Evolutionary conservation across 352 stramenopile species (phyloP), one percentile per base, ranked within the genome.

Genomic region (Phytophthora constricta): DNA sequence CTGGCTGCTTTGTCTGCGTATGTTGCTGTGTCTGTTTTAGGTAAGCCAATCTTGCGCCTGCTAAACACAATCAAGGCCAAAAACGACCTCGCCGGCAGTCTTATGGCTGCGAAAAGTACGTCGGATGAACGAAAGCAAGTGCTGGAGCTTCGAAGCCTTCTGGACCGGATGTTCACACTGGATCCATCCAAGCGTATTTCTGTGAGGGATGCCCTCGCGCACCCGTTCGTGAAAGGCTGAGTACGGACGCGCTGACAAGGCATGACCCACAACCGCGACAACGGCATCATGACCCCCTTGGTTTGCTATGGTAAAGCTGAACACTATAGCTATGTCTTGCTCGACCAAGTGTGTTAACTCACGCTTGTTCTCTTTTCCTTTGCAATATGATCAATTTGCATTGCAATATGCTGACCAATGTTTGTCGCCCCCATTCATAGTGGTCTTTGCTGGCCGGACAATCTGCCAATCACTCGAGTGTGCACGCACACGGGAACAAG

Each of bases 111-210:
- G 16, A 93, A 92, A 56, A 88, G 79, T 39, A 70, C 70, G 22
- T 87, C 81, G 28, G 72, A 96, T 58, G 84, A 96, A 27, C 65
- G 80, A 33, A 86, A 91, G 62, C 61, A 80, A 42, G 75, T 95
- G 27, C 54, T 90, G 26, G 76, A 93, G 54, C 68, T 92, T 11
- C 77, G 80, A 27, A 86, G 80, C 41, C 66, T 97, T 22, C 55
- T 97, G 37, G 89, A 97, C 37, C 85, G 88, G 22, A 95, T 94
- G 78, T 86, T 97, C 49, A 70, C 70, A 19, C 58, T 97, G 10
- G 91, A 97, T 49, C 87, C 91, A 9, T 57, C 76, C 22, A 95
- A 93, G 72, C 84, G 90, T 2, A 85, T 95, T 46, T 84, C 77
- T 0, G 86, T 93, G 14, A 74, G 62, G 5, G 90, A 96, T 17